Conservation (phyloP, 2,329 filamentous ascomycete genomes). For the Xylaria multiplex region DNA sequence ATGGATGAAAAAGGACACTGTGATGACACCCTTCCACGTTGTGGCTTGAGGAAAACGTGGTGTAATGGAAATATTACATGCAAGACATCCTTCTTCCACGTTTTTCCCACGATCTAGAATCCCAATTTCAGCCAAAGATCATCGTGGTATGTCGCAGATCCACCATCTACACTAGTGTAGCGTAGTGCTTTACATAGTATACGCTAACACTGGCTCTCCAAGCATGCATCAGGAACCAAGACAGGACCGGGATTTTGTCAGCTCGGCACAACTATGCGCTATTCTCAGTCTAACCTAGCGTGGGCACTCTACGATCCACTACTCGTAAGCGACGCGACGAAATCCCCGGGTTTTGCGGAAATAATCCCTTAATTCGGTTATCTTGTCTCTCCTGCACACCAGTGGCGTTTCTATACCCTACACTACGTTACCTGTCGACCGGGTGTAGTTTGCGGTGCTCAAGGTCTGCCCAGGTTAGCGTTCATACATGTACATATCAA, state of each 20-base stretch:
- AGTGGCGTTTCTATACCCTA: too few relatives aligned
- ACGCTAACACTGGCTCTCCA: too few relatives aligned
- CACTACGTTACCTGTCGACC: too few relatives aligned
- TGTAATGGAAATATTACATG: slow-evolving; percentile 16
- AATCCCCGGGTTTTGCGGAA: too few relatives aligned
- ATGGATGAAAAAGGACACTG: background rate
- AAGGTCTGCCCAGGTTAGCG: too few relatives aligned
- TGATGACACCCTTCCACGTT: slow-evolving; percentile 21
- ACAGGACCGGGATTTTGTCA: slow-evolving; percentile 9
- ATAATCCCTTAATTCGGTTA: too few relatives aligned
- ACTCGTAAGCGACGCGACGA: background rate
- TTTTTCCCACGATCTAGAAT: slow-evolving; percentile 27
- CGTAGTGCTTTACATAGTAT: too few relatives aligned
- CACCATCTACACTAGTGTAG: background rate
- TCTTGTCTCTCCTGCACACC: too few relatives aligned
- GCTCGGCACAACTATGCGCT: slow-evolving; percentile 6
- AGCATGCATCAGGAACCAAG: background rate
- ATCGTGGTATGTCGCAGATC: slow-evolving; percentile 13
- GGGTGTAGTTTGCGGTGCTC: too few relatives aligned
- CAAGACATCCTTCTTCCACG: slow-evolving; percentile 22
- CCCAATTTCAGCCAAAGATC: slow-evolving; percentile 14
- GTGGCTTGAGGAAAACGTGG: slow-evolving; percentile 21
- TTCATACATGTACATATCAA: too few relatives aligned
- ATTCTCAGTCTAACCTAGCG: background rate
- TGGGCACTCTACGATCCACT: background rate